Conservation (phyloP, 1,284 basidiomycete species). For the Fomitiporia mediterranea region DNA sequence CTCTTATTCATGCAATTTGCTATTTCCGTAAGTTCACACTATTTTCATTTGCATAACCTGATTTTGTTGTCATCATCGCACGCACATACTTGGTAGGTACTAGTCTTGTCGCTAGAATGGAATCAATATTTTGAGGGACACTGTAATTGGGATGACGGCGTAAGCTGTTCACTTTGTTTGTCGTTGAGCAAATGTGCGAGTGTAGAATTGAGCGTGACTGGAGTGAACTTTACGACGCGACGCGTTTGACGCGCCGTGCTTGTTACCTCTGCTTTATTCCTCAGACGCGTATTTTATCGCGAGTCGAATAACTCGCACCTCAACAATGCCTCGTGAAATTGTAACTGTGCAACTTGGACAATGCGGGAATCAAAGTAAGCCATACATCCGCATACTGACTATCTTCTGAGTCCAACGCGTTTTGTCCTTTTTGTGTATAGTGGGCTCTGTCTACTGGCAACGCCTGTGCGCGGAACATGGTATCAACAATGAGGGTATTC, state of each 20-base stretch:
- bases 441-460: constrained; percentile 93
- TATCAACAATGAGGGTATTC: constrained; percentile 88
- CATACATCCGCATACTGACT: neutral
- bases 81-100: constrained; percentile 5
- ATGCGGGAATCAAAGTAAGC: constrained; percentile 90
- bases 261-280: neutral
- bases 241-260: neutral
- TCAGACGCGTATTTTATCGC: constrained; percentile 18
- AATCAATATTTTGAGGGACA: neutral
- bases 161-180: neutral
- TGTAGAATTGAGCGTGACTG: too few relatives aligned
- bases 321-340: constrained; percentile 77
- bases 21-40: constrained; percentile 4
- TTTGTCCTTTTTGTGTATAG: constrained; percentile 38
- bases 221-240: constrained; percentile 7
- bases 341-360: constrained; percentile 89
- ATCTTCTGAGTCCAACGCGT: constrained; percentile 3
- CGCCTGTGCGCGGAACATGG: constrained; percentile 95
- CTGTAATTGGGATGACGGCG: neutral
- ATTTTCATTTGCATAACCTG: constrained; percentile 14
- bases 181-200: neutral
- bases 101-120: constrained; percentile 9
- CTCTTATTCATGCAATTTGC: too few relatives aligned
- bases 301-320: constrained; percentile 4
- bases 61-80: constrained; percentile 19